Conservation (phyloP, 352 stramenopile species). For the Phytopythium aichiense region DNA sequence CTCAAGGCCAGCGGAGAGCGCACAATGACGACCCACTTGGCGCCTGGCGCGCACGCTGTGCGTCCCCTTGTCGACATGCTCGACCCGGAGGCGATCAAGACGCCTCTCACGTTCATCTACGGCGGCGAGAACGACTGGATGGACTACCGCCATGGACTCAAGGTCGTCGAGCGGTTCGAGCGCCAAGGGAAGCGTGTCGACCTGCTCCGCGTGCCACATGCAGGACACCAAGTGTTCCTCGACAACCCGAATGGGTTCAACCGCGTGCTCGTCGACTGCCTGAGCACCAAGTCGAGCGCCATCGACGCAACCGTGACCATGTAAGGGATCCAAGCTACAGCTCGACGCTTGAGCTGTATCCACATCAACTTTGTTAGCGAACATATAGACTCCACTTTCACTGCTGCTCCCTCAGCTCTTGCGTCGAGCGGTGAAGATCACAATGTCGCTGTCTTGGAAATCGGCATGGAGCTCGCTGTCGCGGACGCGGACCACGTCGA, state of each 20-base stretch:
- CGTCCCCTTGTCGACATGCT: constrained; percentile 66
- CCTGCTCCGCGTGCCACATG: constrained; percentile 58
- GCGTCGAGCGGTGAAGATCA: constrained; percentile 47
- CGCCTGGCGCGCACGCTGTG: constrained; percentile 59
- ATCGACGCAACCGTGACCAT: constrained; percentile 10
- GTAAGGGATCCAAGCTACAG: not conserved
- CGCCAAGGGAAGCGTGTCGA: constrained; percentile 24
- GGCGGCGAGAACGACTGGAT: constrained; percentile 82
- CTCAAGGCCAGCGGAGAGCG: constrained; percentile 73
- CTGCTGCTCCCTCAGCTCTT: constrained; percentile 10
- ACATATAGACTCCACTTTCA: not conserved
- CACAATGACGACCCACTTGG: constrained; percentile 70
- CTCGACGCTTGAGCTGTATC: not conserved
- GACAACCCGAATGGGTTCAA: constrained; percentile 79
- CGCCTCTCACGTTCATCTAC: constrained; percentile 85
- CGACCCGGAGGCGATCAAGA: constrained; percentile 48
- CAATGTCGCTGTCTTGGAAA: constrained; percentile 64
- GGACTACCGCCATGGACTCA: constrained; percentile 65
- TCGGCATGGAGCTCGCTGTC: constrained; percentile 51
- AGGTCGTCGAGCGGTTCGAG: constrained; percentile 60
- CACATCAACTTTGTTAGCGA: not conserved
- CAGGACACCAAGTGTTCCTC: constrained; percentile 80
- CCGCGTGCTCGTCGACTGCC: constrained; percentile 41
- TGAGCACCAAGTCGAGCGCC: constrained; percentile 14
- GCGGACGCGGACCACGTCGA: constrained; percentile 38